A percentile compares a stretch with the other conserved stretches of the same genome.
These are phyloP conservation scores for Penicillium sp. DNA, from an alignment of 2,329 filamentous ascomycete species.

Conservation along the genomic window DNA sequence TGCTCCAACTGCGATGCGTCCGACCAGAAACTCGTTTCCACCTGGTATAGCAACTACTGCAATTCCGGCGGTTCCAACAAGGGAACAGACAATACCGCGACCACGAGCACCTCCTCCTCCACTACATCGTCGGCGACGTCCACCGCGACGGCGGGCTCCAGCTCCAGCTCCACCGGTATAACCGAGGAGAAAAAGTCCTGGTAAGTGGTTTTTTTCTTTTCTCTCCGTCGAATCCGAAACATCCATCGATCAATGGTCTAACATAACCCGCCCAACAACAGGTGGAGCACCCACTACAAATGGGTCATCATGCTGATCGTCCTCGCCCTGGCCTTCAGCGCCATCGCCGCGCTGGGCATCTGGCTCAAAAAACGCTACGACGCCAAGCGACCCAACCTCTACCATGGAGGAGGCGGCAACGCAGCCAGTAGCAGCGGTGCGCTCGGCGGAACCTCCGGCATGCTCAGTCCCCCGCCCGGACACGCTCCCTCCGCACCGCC, in stretches of 20 bases:
- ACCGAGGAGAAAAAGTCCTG: slow-evolving; percentile 22
- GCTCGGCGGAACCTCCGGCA: slow-evolving; percentile 17
- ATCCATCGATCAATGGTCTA: neutral
- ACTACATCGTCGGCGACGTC: slow-evolving; percentile 19
- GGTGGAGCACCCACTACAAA: slow-evolving; percentile 60
- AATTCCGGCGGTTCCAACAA: slow-evolving; percentile 42
- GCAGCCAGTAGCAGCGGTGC: slow-evolving; percentile 23
- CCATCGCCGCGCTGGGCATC: slow-evolving; percentile 65
- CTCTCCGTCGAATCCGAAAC: neutral
- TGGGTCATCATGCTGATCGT: slow-evolving; percentile 82
- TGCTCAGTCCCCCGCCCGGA: slow-evolving; percentile 13
- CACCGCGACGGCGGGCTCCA: slow-evolving; percentile 14
- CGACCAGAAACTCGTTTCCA: slow-evolving; percentile 59
- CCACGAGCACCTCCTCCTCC: slow-evolving; percentile 25
- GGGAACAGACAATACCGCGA: slow-evolving; percentile 28
- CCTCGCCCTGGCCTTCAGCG: slow-evolving; percentile 65
- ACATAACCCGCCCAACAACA: slow-evolving; percentile 14
- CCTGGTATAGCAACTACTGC: slow-evolving; percentile 71
- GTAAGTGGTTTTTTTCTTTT: slow-evolving; percentile 20
- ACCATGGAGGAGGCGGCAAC: slow-evolving; percentile 25
- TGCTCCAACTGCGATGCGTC: slow-evolving; percentile 54
- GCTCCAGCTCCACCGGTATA: neutral
- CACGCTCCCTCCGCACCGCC: neutral
- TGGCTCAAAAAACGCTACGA: slow-evolving; percentile 72
- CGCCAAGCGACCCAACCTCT: slow-evolving; percentile 51